These are phyloP conservation scores for Physcomitrium patens DNA, from an alignment of 225 moss, liverwort and hornwort genomes.

Conservation along the genomic window DNA sequence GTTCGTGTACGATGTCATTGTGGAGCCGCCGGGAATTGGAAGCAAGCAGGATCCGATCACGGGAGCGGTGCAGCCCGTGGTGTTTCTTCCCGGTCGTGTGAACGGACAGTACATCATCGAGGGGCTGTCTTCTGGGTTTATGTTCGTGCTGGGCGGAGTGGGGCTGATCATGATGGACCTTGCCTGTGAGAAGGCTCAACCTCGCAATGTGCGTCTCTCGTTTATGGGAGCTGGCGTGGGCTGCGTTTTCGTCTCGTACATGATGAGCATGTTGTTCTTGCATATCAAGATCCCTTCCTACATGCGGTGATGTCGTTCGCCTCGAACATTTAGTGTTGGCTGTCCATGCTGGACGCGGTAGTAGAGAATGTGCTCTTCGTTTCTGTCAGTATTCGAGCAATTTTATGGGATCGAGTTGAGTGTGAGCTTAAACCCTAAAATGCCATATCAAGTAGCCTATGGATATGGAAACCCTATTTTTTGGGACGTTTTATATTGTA, in stretches of 20 bases:
- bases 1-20: constrained; percentile 97
- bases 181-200: constrained; percentile 77
- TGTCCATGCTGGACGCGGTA: neutral
- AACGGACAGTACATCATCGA: constrained; percentile 99
- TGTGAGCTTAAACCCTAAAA: constrained; percentile 36
- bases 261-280: constrained; percentile 95
- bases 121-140: constrained; percentile 91
- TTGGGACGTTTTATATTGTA: constrained; percentile 7
- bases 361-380: constrained; percentile 10
- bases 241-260: constrained; percentile 75
- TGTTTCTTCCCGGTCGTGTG: constrained; percentile 86
- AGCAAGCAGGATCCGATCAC: constrained; percentile 96
- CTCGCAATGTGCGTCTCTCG: constrained; percentile 85
- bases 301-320: constrained; percentile 47
- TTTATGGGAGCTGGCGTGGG: constrained; percentile 78
- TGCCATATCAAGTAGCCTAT: neutral
- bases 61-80: constrained; percentile 93
- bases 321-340: constrained; percentile 18
- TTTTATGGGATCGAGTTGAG: constrained; percentile 3
- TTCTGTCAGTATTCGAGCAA: constrained; percentile 4
- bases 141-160: constrained; percentile 91
- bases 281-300: constrained; percentile 96
- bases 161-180: constrained; percentile 90
- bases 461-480: neutral
- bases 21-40: constrained; percentile 97